A percentile compares a stretch with the other conserved stretches of the same genome.
These are phyloP conservation scores for Blastocystis sp. DNA, from an alignment of 352 stramenopile genomes.

Conservation along the genomic window DNA sequence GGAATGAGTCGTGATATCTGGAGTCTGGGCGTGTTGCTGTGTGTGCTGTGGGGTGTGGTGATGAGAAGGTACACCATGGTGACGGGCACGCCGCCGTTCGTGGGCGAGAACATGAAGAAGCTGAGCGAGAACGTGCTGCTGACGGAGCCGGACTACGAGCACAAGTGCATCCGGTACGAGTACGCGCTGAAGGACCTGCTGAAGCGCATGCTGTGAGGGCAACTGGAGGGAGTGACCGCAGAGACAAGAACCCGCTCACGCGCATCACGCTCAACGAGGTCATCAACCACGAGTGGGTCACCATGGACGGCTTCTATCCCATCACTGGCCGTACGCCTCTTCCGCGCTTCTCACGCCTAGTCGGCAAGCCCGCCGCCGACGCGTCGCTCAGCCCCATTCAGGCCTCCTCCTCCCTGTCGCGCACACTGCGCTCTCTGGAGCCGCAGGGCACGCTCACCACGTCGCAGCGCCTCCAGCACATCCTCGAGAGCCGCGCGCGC, in stretches of 20 bases:
- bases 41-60: neutral
- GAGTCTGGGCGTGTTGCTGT: conserved; percentile 60
- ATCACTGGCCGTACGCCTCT: conserved; percentile 41
- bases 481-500: neutral
- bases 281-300: conserved; percentile 86
- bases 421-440: neutral
- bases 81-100: conserved; percentile 83
- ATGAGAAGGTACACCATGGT: conserved; percentile 71
- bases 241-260: conserved; percentile 80
- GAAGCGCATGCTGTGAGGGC: conserved; percentile 79
- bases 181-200: conserved; percentile 82
- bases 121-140: conserved; percentile 81
- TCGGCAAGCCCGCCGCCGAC: neutral
- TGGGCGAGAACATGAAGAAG: conserved; percentile 84
- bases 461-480: neutral
- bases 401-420: neutral
- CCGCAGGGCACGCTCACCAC: neutral
- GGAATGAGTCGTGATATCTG: conserved; percentile 57
- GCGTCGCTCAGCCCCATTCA: too few relatives aligned
- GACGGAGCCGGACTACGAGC: conserved; percentile 81
- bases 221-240: neutral
- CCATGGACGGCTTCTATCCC: conserved; percentile 83
- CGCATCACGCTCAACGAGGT: conserved; percentile 80
- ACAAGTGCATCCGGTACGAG: conserved; percentile 80
- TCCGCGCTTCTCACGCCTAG: neutral